Percentiles rank a stretch among this genome's conserved stretches.
Conservation (phyloP, 768 basidiomycete species). For the Amanita pallidorosea region DNA sequence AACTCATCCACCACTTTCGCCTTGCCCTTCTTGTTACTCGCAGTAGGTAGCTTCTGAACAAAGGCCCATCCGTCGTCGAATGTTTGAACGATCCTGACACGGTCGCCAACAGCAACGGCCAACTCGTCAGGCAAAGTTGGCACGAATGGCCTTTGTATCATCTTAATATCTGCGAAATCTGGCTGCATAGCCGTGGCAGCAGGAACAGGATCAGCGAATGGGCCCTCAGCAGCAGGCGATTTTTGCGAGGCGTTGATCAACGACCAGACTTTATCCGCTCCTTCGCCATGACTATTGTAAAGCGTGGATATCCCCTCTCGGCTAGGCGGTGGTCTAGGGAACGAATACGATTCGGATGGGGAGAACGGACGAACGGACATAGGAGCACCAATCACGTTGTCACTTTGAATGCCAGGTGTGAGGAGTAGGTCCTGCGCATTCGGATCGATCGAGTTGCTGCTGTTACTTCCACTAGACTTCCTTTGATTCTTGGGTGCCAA, state of each 20-base stretch:
- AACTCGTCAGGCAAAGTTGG: constrained; percentile 54
- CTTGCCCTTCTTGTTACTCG: constrained; percentile 16
- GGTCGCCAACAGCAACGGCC: constrained; percentile 35
- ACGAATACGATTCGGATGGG: constrained; percentile 55
- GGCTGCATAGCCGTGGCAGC: constrained; percentile 1
- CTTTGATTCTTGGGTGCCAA: constrained; percentile 8
- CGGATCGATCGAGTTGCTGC: constrained; percentile 16
- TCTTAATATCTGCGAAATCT: constrained; percentile 32
- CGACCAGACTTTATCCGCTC: background rate
- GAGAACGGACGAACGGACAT: constrained; percentile 61
- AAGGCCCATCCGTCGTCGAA: constrained; percentile 70
- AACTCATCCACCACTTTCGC: constrained; percentile 4
- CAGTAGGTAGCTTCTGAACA: constrained; percentile 32
- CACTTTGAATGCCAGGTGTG: constrained; percentile 14
- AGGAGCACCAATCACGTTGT: constrained; percentile 28
- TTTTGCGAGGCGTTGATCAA: background rate
- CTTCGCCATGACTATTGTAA: background rate
- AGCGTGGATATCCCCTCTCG: constrained; percentile 10
- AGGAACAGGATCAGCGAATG: background rate
- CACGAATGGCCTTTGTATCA: constrained; percentile 43
- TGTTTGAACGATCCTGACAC: constrained; percentile 37
- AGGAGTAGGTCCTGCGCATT: constrained; percentile 30
- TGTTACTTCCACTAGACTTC: background rate
- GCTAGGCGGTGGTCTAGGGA: constrained; percentile 48
- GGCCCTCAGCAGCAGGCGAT: background rate